Base-by-base conservation (phyloP, 495 filamentous ascomycete species). In the Penicillium crystallinum region DNA sequence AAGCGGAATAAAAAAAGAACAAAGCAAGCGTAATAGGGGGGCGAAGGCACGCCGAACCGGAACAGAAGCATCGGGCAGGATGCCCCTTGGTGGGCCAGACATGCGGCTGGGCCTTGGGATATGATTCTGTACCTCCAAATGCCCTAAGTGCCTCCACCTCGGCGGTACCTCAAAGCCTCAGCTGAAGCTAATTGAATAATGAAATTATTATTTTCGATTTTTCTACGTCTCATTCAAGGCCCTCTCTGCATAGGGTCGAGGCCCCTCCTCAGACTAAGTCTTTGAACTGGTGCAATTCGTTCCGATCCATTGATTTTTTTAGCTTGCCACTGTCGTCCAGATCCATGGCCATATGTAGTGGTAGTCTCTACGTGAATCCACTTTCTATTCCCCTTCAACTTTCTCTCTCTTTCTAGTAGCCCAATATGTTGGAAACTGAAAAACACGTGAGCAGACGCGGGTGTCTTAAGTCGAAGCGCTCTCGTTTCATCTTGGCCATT, bases 381-480 rank as follows among this genome's bases (percentile, higher is more conserved):
- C 61, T 60, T 52, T 53, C 42, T 46, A 36, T 42, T 49, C 38
- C 36, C n/a, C 58, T 55, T 34, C 19, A 29, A 15, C 23, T 29
- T 54, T 37, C n/a, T 29, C 36, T 19, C 21, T 56, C 34, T 25
- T 34, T 36, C 39, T 41, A 49, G n/a, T 38, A 45, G 11, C 35
- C 47, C 15, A 65, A 66, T 57, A 62, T 54, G 37, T 49, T 39
- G 39, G 53, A 51, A 43, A 53, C 65, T 21, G 61, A 60, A 54
- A 68, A 72, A 58, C 69, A 72, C 69, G 69, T 69, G 69, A 72
- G 67, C 47, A 58, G 56, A 46, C 60, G 69, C 14, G 49, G 40
- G n/a, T 67, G 57, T 53, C 54, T 70, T 44, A 63, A 59, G 50
- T 65, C 61, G 17, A 54, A 53, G 52, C 57, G 63, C 30, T 67